A percentile compares a stretch with the other conserved stretches of the same genome.
Evolutionary conservation across 75 land plant genomes (phyloP).

Genomic region (Selaginella moellendorffii): DNA sequence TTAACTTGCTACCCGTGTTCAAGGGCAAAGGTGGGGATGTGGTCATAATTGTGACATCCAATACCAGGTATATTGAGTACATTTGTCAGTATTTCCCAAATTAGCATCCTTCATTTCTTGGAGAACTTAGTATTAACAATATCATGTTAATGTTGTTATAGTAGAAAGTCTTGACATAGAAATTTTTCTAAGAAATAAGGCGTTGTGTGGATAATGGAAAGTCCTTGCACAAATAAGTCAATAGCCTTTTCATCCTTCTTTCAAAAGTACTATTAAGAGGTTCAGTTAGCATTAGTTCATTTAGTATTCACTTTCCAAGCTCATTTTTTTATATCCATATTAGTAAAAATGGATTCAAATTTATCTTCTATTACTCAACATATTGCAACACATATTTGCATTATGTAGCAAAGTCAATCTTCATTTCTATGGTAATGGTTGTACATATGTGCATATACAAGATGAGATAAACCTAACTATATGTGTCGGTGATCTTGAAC

Average conservation of each 20-base stretch:
- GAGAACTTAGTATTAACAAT: background rate
- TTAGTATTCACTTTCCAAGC: background rate
- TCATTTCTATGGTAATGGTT: background rate
- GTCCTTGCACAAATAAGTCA: background rate
- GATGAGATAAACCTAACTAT: background rate
- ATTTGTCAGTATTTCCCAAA: background rate
- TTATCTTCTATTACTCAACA: background rate
- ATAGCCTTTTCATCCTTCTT: background rate
- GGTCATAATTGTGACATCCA: no score
- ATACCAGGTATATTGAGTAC: no score
- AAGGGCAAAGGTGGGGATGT: background rate
- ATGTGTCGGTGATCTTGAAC: background rate
- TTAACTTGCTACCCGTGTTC: background rate
- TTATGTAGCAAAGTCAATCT: background rate
- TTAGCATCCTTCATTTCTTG: background rate
- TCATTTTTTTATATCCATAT: background rate
- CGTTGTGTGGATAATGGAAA: background rate
- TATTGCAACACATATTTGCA: background rate
- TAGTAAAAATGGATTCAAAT: background rate
- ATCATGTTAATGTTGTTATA: background rate
- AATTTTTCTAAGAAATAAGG: background rate
- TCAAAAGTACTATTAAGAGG: background rate
- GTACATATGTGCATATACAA: background rate
- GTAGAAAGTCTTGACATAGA: background rate
- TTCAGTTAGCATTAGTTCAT: background rate